phyloP scores from a whole-genome alignment of 2,329 filamentous ascomycete genomes.

The Ciborinia camelliae region DNA sequence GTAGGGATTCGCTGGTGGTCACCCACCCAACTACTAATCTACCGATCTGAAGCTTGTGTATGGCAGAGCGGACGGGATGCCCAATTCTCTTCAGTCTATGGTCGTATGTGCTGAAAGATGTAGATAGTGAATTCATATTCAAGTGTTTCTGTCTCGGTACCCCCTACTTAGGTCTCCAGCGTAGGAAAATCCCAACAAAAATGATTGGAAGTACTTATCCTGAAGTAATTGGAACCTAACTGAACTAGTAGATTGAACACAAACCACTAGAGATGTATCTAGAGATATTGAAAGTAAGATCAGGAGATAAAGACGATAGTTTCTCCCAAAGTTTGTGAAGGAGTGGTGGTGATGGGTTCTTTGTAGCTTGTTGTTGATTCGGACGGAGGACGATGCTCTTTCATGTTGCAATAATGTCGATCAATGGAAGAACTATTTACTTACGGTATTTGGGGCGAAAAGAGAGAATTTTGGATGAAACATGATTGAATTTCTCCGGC shows the following conservation, averaged over 20 bases:
- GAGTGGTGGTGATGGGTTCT: too few relatives aligned
- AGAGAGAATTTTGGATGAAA: not conserved
- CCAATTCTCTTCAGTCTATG: not conserved
- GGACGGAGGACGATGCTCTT: too few relatives aligned
- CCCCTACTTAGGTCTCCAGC: too few relatives aligned
- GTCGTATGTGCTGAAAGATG: fast-evolving
- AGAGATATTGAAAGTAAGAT: too few relatives aligned
- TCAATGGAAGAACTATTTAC: not conserved
- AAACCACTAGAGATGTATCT: too few relatives aligned
- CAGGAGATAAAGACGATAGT: not conserved
- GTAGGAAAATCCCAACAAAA: too few relatives aligned
- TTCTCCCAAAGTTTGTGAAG: too few relatives aligned
- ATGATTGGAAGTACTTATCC: too few relatives aligned
- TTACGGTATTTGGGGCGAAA: not conserved
- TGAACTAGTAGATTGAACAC: too few relatives aligned
- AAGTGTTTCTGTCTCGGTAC: too few relatives aligned
- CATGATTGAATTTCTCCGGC: not conserved
- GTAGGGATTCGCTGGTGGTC: constrained; percentile 20
- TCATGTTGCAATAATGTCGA: not conserved
- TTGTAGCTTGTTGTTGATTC: too few relatives aligned
- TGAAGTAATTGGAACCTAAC: too few relatives aligned
- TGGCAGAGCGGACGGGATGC: constrained; percentile 24
- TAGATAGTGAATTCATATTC: fast-evolving
- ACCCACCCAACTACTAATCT: constrained; percentile 23
- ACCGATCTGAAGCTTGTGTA: constrained; percentile 22